Conservation (phyloP, 2,329 filamentous ascomycete species). For the Verticillium zaregamsianum region DNA sequence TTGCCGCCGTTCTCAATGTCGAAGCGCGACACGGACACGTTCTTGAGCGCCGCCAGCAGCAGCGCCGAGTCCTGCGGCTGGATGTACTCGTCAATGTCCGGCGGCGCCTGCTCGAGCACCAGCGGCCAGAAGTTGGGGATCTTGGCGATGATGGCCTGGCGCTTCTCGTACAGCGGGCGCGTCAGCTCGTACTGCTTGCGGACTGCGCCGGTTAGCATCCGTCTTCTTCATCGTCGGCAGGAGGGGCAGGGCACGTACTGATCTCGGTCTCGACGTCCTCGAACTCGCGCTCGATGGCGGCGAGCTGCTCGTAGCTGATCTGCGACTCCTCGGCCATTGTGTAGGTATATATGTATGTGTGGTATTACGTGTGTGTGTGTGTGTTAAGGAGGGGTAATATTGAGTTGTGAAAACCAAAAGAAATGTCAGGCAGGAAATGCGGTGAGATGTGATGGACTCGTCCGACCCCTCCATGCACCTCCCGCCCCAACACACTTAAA, state of each 20-base stretch:
- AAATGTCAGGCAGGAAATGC: neutral
- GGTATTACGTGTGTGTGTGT: conserved; percentile 1
- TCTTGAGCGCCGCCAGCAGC: conserved; percentile 63
- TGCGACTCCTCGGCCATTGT: neutral
- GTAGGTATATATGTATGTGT: neutral
- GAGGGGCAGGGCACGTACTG: conserved; percentile 50
- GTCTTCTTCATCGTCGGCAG: neutral
- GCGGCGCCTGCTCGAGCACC: conserved; percentile 81
- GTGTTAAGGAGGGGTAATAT: neutral
- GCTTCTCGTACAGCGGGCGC: conserved; percentile 70
- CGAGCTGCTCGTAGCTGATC: conserved; percentile 71
- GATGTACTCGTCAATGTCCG: conserved; percentile 84
- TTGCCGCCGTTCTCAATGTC: conserved; percentile 57
- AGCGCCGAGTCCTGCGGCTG: conserved; percentile 73
- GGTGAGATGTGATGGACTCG: neutral
- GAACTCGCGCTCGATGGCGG: conserved; percentile 77
- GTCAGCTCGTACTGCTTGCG: conserved; percentile 67
- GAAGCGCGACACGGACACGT: conserved; percentile 72
- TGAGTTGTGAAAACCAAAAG: neutral
- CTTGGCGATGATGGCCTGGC: conserved; percentile 62
- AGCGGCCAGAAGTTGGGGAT: conserved; percentile 94
- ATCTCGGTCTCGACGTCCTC: conserved; percentile 79
- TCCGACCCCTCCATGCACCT: neutral
- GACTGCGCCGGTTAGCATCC: conserved; percentile 40
- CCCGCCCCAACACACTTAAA: neutral